A percentile compares a stretch with the other conserved stretches of the same genome.
These are phyloP conservation scores for Aspergillus neoniger DNA, from an alignment of 2,329 filamentous ascomycete genomes.

Conservation along the genomic window DNA sequence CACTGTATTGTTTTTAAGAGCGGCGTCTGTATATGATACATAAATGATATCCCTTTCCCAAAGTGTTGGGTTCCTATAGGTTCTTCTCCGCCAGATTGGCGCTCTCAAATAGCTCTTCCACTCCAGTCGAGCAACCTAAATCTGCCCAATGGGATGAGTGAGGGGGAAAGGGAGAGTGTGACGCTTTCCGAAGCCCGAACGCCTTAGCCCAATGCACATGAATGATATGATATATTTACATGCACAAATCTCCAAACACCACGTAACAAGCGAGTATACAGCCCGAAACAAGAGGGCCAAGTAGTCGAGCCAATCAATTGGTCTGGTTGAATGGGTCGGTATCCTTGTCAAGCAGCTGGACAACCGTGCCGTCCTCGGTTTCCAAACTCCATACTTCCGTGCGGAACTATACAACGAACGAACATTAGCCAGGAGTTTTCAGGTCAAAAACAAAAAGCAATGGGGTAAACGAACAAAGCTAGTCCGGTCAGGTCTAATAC, in stretches of 20 bases:
- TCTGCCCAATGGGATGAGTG: background rate
- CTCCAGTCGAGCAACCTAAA: background rate
- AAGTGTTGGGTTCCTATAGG: background rate
- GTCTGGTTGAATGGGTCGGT: slow-evolving; percentile 67
- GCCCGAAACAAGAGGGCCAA: background rate
- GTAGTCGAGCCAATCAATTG: slow-evolving; percentile 36
- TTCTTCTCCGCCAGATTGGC: background rate
- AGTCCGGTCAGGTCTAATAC: slow-evolving; percentile 67
- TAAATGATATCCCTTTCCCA: slow-evolving; percentile 39
- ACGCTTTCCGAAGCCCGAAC: slow-evolving; percentile 12
- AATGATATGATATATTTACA: slow-evolving; percentile 7
- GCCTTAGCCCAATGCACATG: slow-evolving; percentile 14
- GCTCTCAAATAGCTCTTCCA: background rate
- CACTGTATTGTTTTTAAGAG: slow-evolving; percentile 37
- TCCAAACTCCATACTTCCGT: slow-evolving; percentile 89
- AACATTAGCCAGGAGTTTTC: background rate
- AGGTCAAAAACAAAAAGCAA: background rate
- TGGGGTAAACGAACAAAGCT: slow-evolving; percentile 53
- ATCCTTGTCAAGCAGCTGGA: slow-evolving; percentile 73
- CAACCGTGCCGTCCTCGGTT: slow-evolving; percentile 63
- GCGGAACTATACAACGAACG: slow-evolving; percentile 63
- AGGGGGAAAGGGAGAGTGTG: background rate
- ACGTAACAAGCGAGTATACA: background rate
- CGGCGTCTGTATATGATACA: slow-evolving; percentile 44
- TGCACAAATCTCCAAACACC: slow-evolving; percentile 10